A percentile compares a stretch with the other conserved stretches of the same genome.
Evolutionary conservation across 148 eudicot species (phyloP).

Genomic region (Bassia scoparia): DNA sequence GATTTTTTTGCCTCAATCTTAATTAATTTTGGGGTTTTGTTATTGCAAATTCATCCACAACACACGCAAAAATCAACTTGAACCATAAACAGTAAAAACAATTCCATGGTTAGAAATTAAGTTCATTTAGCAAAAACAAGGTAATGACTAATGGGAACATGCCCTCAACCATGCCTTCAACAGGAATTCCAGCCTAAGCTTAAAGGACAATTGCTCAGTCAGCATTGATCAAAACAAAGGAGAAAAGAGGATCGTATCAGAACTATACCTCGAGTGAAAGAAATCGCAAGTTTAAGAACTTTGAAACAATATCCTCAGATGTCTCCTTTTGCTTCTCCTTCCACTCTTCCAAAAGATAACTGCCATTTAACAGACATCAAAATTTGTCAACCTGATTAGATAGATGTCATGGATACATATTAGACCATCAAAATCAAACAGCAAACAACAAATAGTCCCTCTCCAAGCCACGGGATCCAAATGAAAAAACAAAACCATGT

Average conservation of each 20-base stretch:
- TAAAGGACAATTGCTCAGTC: not conserved
- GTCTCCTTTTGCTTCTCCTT: slow-evolving; percentile 72
- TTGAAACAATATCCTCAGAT: slow-evolving; percentile 54
- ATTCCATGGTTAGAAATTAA: no score
- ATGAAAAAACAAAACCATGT: not conserved
- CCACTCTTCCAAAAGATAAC: slow-evolving; percentile 97
- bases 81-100: no score
- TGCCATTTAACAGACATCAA: slow-evolving; percentile 34
- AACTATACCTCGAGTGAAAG: slow-evolving; percentile 70
- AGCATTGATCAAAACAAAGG: not conserved
- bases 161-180: no score
- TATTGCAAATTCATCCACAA: no score
- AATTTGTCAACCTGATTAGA: not conserved
- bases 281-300: slow-evolving; percentile 58
- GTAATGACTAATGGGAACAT: no score
- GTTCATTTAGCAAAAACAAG: no score
- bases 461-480: not conserved
- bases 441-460: not conserved
- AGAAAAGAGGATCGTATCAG: slow-evolving; percentile 2
- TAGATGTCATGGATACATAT: not conserved
- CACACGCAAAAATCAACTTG: no score
- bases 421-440: not conserved
- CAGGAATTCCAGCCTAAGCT: not conserved
- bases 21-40: no score
- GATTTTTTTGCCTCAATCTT: no score